Conservation (phyloP, 2,329 filamentous ascomycete genomes). For the Fusarium sp. region DNA sequence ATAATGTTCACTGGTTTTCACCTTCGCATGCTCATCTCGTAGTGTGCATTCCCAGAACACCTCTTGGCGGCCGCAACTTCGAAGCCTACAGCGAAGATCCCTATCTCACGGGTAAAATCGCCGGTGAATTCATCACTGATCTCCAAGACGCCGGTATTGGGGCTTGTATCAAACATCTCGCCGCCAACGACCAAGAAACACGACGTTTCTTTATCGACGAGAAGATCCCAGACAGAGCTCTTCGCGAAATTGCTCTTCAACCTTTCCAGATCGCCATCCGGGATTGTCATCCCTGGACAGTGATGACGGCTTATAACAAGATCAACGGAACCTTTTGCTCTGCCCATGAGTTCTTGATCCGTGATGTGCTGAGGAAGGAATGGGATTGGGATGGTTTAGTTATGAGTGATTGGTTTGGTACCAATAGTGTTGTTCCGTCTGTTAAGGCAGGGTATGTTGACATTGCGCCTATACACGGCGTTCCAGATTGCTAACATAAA, state of each 20-base stretch:
- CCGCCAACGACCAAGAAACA: constrained; percentile 54
- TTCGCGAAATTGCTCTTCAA: constrained; percentile 55
- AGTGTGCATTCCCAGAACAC: constrained; percentile 41
- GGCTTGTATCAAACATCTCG: constrained; percentile 59
- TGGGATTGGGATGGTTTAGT: constrained; percentile 60
- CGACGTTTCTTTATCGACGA: constrained; percentile 32
- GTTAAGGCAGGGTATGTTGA: constrained; percentile 44
- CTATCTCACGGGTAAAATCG: constrained; percentile 55
- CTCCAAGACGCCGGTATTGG: constrained; percentile 55
- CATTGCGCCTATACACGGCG: too few species aligned
- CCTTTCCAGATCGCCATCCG: constrained; percentile 59
- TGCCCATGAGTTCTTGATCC: constrained; percentile 55
- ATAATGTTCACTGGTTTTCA: fast-evolving
- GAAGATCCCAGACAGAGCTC: constrained; percentile 26
- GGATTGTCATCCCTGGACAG: constrained; percentile 53
- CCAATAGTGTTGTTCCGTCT: constrained; percentile 46
- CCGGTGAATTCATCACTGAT: constrained; percentile 48
- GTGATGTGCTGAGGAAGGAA: constrained; percentile 57
- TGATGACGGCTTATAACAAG: constrained; percentile 62
- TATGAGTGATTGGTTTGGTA: constrained; percentile 61
- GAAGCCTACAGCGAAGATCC: constrained; percentile 58
- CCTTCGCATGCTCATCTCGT: fast-evolving
- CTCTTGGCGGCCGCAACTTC: constrained; percentile 57
- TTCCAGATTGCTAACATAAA: neutral
- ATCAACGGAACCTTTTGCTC: constrained; percentile 59